These are phyloP conservation scores for Pseudogymnoascus sp. DNA, from an alignment of 2,329 filamentous ascomycete genomes.

Conservation along the genomic window DNA sequence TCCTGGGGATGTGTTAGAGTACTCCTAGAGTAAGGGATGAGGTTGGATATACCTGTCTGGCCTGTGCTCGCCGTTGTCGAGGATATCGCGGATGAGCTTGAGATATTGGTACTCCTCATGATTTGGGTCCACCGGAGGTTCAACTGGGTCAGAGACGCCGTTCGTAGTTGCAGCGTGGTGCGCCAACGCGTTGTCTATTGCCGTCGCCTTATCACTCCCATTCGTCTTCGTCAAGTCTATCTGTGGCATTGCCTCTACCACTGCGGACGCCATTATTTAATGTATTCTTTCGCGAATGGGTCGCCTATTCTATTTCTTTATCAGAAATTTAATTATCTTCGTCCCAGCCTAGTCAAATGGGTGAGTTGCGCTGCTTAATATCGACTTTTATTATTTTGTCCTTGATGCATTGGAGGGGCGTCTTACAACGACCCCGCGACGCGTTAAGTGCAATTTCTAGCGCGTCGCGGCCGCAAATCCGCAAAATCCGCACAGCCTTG, in stretches of 20 bases:
- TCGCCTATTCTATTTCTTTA: too few relatives aligned
- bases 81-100: slow-evolving; percentile 76
- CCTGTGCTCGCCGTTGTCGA: slow-evolving; percentile 75
- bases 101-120: slow-evolving; percentile 96
- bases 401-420: background rate
- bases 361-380: background rate
- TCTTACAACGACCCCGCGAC: background rate
- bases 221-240: background rate
- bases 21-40: background rate
- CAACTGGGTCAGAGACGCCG: background rate
- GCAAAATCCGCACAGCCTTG: background rate
- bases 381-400: slow-evolving; percentile 5
- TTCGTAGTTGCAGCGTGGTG: background rate
- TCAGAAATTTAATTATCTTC: background rate
- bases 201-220: background rate
- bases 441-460: slow-evolving; percentile 7
- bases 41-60: slow-evolving; percentile 63
- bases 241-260: background rate
- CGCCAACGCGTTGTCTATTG: background rate
- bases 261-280: background rate
- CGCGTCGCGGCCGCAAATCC: background rate
- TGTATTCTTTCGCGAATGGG: background rate
- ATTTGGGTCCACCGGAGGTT: background rate
- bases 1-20: slow-evolving; percentile 43
- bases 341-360: background rate